These are phyloP conservation scores for Domatiomyces globalis DNA, from an alignment of 2,329 filamentous ascomycete genomes.

Conservation along the genomic window DNA sequence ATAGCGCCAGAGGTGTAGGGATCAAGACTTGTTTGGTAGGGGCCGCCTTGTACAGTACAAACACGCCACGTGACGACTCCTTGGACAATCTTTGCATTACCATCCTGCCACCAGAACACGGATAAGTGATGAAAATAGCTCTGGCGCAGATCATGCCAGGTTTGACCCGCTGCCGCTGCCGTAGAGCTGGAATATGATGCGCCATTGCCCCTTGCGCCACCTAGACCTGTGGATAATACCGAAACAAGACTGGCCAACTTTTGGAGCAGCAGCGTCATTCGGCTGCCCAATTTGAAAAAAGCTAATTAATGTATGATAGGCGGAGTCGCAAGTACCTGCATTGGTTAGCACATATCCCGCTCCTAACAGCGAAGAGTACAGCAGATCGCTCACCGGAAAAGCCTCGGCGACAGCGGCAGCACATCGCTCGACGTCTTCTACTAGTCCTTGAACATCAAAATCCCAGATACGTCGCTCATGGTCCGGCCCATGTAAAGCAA, in stretches of 20 bases:
- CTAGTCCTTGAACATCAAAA: slow-evolving; percentile 66
- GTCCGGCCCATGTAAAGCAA: slow-evolving; percentile 49
- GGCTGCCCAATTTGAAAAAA: background rate
- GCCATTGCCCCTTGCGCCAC: background rate
- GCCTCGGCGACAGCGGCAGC: slow-evolving; percentile 66
- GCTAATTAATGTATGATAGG: slow-evolving; percentile 11
- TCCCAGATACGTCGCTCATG: slow-evolving; percentile 78
- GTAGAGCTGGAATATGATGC: background rate
- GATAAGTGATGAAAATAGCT: no score
- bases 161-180: background rate
- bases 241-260: background rate
- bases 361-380: background rate
- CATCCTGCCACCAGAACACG: background rate
- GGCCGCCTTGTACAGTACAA: background rate
- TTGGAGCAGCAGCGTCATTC: no score
- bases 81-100: background rate
- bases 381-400: slow-evolving; percentile 50
- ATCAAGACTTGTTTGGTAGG: background rate
- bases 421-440: slow-evolving; percentile 80
- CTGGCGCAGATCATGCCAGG: background rate
- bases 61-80: background rate
- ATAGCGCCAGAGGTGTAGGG: background rate
- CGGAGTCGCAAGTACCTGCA: slow-evolving; percentile 9
- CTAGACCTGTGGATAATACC: background rate
- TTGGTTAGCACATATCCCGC: slow-evolving; percentile 3